phyloP scores from a whole-genome alignment of 345 rosid species.

The Limnanthes douglasii region DNA sequence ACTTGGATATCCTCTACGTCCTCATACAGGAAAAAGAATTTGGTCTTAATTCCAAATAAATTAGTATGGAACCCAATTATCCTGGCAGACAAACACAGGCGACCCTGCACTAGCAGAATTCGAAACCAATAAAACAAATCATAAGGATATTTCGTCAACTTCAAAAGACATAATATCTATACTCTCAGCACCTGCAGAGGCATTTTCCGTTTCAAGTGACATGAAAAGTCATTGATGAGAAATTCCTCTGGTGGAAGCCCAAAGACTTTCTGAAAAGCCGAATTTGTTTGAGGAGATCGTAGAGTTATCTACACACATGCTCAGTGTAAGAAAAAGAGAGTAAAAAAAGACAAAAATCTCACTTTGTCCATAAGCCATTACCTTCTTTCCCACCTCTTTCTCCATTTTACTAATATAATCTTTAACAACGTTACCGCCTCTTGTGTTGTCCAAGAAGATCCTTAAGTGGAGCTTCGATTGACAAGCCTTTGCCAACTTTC shows the following conservation, averaged over 20 bases:
- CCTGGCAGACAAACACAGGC: constrained; percentile 56
- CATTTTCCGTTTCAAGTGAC: constrained; percentile 68
- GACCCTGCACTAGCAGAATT: constrained; percentile 31
- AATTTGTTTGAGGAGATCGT: constrained; percentile 69
- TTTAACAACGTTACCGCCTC: constrained; percentile 42
- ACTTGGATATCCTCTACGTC: constrained; percentile 58
- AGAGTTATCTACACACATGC: constrained; percentile 36
- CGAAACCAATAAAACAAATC: background rate
- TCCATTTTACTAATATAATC: constrained; percentile 66
- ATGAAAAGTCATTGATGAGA: constrained; percentile 69
- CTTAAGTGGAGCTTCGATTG: constrained; percentile 58
- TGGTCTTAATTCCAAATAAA: constrained; percentile 57
- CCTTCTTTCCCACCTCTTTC: constrained; percentile 78
- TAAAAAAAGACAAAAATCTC: background rate
- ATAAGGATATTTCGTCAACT: too few species aligned
- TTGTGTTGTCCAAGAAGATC: constrained; percentile 50
- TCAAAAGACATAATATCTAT: constrained; percentile 6
- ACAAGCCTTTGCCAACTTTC: constrained; percentile 57
- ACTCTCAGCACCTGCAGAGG: constrained; percentile 37
- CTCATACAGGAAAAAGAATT: constrained; percentile 72
- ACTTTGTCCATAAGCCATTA: constrained; percentile 7
- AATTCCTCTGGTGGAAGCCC: constrained; percentile 69
- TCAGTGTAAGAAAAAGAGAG: background rate
- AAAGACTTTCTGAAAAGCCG: constrained; percentile 66
- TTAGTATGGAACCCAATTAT: constrained; percentile 62